Evolutionary conservation across 148 eudicot genomes (phyloP).

Genomic region (Talinum fruticosum): DNA sequence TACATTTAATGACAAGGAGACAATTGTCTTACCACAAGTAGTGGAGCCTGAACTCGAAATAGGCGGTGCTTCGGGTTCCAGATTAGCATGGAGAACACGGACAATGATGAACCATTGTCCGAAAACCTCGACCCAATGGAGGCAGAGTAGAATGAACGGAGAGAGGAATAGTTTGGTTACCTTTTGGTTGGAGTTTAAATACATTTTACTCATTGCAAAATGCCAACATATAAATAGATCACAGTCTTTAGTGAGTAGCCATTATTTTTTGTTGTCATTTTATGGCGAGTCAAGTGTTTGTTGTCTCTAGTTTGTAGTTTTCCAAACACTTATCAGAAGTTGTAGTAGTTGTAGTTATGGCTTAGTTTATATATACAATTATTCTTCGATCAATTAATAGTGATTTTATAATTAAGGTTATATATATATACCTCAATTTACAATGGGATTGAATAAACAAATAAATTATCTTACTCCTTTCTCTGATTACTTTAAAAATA

Average conservation of each 20-base stretch:
- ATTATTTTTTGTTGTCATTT: neutral
- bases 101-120: neutral
- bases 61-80: neutral
- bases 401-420: too few species aligned
- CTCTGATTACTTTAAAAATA: too few species aligned
- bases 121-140: neutral
- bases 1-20: neutral
- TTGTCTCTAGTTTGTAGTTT: neutral
- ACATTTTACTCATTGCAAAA: neutral
- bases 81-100: conserved; percentile 2
- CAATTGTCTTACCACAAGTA: neutral
- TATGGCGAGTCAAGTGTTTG: neutral
- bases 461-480: too few species aligned
- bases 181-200: neutral
- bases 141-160: neutral
- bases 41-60: neutral
- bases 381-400: too few species aligned
- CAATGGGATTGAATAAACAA: too few species aligned
- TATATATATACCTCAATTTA: too few species aligned
- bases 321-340: neutral
- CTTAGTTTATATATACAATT: too few species aligned
- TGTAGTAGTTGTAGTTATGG: neutral
- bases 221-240: neutral
- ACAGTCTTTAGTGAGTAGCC: neutral
- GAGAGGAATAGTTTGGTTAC: neutral